phyloP scores from a whole-genome alignment of 2,329 filamentous ascomycete genomes.

The Knufia petricola region DNA sequence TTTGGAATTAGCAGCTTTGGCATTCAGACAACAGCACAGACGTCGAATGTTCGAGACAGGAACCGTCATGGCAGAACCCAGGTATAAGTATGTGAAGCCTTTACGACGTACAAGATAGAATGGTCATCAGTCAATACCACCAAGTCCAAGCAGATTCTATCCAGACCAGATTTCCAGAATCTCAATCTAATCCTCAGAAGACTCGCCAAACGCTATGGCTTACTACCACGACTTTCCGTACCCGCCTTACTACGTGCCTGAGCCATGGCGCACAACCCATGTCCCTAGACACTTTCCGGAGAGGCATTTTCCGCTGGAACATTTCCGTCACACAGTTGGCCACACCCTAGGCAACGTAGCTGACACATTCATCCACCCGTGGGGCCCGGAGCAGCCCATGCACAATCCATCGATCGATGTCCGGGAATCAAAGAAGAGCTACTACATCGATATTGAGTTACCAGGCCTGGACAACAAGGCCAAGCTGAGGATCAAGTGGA shows the following conservation, averaged over 20 bases:
- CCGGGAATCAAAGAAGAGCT: slow-evolving; percentile 17
- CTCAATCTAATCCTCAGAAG: too few relatives aligned
- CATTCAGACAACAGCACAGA: too few relatives aligned
- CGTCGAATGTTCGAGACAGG: too few relatives aligned
- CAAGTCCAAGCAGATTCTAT: too few relatives aligned
- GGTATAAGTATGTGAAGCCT: too few relatives aligned
- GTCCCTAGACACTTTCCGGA: slow-evolving; percentile 7
- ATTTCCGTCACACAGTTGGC: slow-evolving; percentile 2
- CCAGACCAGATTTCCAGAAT: too few relatives aligned
- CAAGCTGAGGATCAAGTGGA: slow-evolving; percentile 19
- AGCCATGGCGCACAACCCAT: slow-evolving; percentile 8
- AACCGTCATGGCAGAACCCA: too few relatives aligned
- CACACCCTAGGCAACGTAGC: not conserved
- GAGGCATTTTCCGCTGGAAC: slow-evolving; percentile 8
- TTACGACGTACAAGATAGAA: too few relatives aligned
- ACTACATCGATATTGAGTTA: slow-evolving; percentile 22
- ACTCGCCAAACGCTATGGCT: not conserved
- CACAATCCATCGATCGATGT: slow-evolving; percentile 10
- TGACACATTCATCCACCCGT: not conserved
- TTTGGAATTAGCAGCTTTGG: too few relatives aligned
- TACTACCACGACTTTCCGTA: not conserved
- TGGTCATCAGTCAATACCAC: too few relatives aligned
- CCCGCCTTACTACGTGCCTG: slow-evolving; percentile 1
- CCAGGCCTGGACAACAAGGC: slow-evolving; percentile 18
- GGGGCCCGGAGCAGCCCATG: not conserved